A percentile compares a stretch with the other conserved stretches of the same genome.
Conservation (phyloP, 208 protist genomes). For the Leishmania braziliensis region DNA sequence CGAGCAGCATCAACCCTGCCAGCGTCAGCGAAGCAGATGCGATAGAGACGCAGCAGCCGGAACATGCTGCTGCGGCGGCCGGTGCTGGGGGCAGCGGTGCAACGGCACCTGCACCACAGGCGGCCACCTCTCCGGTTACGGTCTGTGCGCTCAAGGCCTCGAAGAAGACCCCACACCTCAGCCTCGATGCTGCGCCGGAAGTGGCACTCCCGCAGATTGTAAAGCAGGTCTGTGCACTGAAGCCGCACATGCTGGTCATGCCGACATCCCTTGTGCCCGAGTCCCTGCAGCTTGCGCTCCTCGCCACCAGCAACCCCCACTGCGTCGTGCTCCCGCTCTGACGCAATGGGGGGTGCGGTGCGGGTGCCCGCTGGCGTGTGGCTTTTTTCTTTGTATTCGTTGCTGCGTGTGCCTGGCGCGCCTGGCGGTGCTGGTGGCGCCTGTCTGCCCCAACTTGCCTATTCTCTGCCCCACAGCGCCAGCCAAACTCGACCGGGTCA, state of each 20-base stretch:
- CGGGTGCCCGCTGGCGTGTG: background rate
- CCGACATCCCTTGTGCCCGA: slow-evolving; percentile 42
- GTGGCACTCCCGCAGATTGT: slow-evolving; percentile 57
- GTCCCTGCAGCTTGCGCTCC: slow-evolving; percentile 54
- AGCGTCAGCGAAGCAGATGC: background rate
- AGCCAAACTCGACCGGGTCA: too few species aligned
- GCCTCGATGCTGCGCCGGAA: slow-evolving; percentile 31
- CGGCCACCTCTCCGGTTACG: slow-evolving; percentile 32
- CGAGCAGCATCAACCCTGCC: background rate
- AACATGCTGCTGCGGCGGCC: background rate
- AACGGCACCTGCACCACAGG: background rate
- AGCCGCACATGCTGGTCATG: slow-evolving; percentile 66
- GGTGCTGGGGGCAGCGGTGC: background rate
- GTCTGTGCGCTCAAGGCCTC: slow-evolving; percentile 57
- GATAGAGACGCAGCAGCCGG: background rate
- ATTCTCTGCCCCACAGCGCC: background rate
- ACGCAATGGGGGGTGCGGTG: background rate
- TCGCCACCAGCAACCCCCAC: slow-evolving; percentile 61
- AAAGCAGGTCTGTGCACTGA: slow-evolving; percentile 56
- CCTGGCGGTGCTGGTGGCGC: background rate
- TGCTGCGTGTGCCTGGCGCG: background rate
- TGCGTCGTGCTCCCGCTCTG: slow-evolving; percentile 61
- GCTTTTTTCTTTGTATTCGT: background rate
- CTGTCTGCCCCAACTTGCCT: background rate
- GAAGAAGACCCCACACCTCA: slow-evolving; percentile 47